Conservation (phyloP, 176 grass and related monocot genomes). For the Ampelocalamus luodianensis region DNA sequence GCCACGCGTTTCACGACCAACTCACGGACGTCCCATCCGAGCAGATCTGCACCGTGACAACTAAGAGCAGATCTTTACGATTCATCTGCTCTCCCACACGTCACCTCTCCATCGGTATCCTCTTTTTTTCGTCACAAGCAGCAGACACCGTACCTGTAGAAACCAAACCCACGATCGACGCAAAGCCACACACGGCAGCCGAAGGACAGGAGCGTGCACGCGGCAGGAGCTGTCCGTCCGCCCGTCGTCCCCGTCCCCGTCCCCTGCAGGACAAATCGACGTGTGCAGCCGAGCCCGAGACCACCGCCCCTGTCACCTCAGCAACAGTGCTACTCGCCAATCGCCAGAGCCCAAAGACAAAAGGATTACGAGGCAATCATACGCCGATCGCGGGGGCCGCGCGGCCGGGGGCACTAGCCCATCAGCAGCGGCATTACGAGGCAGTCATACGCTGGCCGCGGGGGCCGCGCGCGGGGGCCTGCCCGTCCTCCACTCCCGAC, state of each 20-base stretch:
- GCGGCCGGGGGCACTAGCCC: not conserved
- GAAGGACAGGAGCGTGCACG: not conserved
- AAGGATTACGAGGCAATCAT: no score
- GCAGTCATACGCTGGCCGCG: not conserved
- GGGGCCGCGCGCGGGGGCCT: not conserved
- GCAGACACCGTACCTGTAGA: not conserved
- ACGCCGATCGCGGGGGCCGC: not conserved
- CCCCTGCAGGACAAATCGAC: not conserved
- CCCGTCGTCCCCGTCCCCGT: not conserved
- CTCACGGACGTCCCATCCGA: no score
- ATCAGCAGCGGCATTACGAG: not conserved
- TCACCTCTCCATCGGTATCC: not conserved
- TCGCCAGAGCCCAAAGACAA: not conserved
- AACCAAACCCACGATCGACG: slow-evolving; percentile 44
- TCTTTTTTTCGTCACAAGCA: not conserved
- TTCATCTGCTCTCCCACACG: not conserved
- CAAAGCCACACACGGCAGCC: slow-evolving; percentile 16
- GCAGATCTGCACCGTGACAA: no score
- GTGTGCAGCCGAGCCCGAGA: not conserved
- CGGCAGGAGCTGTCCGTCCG: not conserved
- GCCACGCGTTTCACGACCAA: no score
- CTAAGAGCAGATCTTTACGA: not conserved
- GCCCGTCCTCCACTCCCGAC: not conserved
- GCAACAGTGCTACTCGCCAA: not conserved
- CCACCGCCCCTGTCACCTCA: not conserved